Base-by-base conservation (phyloP, 1,139 yeast species). In the Yamadazyma epiphylla region DNA sequence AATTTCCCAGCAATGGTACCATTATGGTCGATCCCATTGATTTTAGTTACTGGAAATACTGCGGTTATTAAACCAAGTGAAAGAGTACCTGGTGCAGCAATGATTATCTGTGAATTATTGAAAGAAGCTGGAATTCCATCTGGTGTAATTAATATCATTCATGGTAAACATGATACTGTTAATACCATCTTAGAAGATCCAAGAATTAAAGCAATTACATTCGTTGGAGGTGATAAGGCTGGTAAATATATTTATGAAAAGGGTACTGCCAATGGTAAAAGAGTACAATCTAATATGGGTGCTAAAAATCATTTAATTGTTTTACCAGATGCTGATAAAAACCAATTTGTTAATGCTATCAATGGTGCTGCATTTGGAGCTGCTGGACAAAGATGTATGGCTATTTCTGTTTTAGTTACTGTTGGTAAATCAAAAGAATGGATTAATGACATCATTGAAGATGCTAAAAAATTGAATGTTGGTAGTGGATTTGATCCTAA, bases 1-100 rank as follows among this genome's bases (percentile, higher is more conserved):
- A 80, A 80, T 60, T 80, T 82, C 72, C 91, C 91, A 17, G 91
- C 88, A 26, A 82, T 83, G 91, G 85, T 83, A 37, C 94, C 94
- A 22, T 65, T 83, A 45, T 83, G 94, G 94, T 77, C 88, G 19
- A 70, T 83, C 38, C 94, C 94, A 12, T 71, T 82, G 51, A 68
- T 78, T 26, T 70, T 83, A 41, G 89, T 79, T 37, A 81, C 89
- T 15, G 94, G 94, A 45, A 83, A 83, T 65, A 78, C 89, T 24
- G 71, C 82, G 21, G 77, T 83, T 29, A 60, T 83, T 49, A 83
- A 83, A 61, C 94, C 94, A 10, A 77, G 86, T 15, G 94, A 83
- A 64, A 64, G 87, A 41, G 78, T 74, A 38, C 94, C 94, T 10
- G 91, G 89, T 32, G 86, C 89, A 5, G 83, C 89, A 25, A 64